phyloP scores from a whole-genome alignment of 2,329 filamentous ascomycete species.

The Stagonosporopsis chrysanthemi region DNA sequence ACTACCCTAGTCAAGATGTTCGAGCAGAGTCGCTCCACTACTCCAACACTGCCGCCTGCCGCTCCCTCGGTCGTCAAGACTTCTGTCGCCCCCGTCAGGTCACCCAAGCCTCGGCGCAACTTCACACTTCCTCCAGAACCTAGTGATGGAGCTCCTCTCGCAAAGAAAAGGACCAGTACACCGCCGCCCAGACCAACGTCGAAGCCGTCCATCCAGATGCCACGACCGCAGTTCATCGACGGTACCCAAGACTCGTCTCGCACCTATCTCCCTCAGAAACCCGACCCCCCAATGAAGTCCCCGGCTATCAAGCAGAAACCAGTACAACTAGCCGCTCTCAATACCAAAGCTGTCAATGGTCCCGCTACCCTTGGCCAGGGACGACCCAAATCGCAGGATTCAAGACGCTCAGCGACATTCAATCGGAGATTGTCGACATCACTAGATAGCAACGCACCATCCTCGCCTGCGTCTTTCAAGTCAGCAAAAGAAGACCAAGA shows the following conservation, averaged over 20 bases:
- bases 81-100: slow-evolving; percentile 47
- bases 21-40: slow-evolving; percentile 58
- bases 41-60: slow-evolving; percentile 23
- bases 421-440: slow-evolving; percentile 36
- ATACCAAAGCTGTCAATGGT: slow-evolving; percentile 24
- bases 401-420: slow-evolving; percentile 26
- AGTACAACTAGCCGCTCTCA: slow-evolving; percentile 29
- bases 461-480: slow-evolving; percentile 45
- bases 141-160: slow-evolving; percentile 25
- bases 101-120: slow-evolving; percentile 53
- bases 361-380: slow-evolving; percentile 32
- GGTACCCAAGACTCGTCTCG: slow-evolving; percentile 21
- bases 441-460: slow-evolving; percentile 36
- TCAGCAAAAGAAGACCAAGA: slow-evolving; percentile 48
- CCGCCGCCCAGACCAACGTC: slow-evolving; percentile 37
- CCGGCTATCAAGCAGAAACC: slow-evolving; percentile 39
- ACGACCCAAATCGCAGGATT: slow-evolving; percentile 36
- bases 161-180: slow-evolving; percentile 30
- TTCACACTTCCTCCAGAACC: slow-evolving; percentile 42
- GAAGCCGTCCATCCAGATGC: slow-evolving; percentile 37
- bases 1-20: slow-evolving; percentile 73
- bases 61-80: slow-evolving; percentile 32
- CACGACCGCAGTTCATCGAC: slow-evolving; percentile 25
- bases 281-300: slow-evolving; percentile 34
- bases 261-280: slow-evolving; percentile 22